These are phyloP conservation scores for Penicillium griseofulvum DNA, from an alignment of 2,329 filamentous ascomycete species.

Conservation along the genomic window DNA sequence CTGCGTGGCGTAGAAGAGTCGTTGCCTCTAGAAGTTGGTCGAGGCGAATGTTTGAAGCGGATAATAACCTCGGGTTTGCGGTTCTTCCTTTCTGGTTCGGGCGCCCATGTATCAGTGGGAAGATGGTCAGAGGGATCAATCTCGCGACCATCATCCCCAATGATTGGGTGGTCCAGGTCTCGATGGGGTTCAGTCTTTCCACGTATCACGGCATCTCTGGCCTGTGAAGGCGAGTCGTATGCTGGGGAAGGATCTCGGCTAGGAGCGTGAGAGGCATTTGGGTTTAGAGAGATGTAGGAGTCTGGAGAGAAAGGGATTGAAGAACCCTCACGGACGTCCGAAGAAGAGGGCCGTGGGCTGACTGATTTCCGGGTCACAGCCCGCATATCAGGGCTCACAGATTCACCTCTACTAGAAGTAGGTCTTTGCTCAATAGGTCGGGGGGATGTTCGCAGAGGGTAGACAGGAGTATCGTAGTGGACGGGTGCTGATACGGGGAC, in stretches of 20 bases:
- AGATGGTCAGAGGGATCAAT: constrained; percentile 67
- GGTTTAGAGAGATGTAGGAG: constrained; percentile 60
- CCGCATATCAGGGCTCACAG: constrained; percentile 36
- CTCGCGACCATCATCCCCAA: constrained; percentile 61
- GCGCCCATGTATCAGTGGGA: constrained; percentile 64
- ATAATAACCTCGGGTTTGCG: constrained; percentile 50
- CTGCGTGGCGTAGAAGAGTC: constrained; percentile 12
- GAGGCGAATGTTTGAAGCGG: constrained; percentile 44
- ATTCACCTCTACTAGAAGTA: constrained; percentile 29
- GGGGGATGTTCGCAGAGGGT: constrained; percentile 32
- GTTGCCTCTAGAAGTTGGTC: constrained; percentile 24
- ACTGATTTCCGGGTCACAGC: constrained; percentile 56
- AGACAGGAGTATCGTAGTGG: constrained; percentile 23
- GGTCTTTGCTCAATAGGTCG: constrained; percentile 27
- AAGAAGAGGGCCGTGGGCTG: constrained; percentile 53
- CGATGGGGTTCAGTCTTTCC: constrained; percentile 40
- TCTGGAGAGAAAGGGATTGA: constrained; percentile 60
- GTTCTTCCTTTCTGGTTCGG: constrained; percentile 61
- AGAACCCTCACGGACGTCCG: constrained; percentile 41
- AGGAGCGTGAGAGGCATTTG: constrained; percentile 37
- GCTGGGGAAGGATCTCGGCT: constrained; percentile 33
- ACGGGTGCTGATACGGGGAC: constrained; percentile 15
- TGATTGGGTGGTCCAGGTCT: constrained; percentile 55
- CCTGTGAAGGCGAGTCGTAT: constrained; percentile 41
- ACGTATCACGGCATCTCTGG: constrained; percentile 39